Percentiles rank a stretch among this genome's conserved stretches.
These are phyloP conservation scores for Boletus reticuloceps DNA, from an alignment of 768 basidiomycete genomes.

Conservation along the genomic window DNA sequence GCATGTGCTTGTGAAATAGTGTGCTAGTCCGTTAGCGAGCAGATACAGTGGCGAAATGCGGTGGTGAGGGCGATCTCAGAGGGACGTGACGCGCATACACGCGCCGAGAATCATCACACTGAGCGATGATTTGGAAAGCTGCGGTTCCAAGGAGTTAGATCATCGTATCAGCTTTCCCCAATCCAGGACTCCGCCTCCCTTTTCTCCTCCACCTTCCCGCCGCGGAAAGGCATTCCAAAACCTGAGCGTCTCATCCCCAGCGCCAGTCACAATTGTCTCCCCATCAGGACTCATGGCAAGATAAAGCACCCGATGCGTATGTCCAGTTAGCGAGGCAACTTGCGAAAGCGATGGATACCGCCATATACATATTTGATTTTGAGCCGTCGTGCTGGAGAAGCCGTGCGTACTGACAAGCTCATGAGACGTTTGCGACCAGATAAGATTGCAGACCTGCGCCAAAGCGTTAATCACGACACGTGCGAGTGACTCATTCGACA, in stretches of 20 bases:
- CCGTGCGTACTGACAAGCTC: conserved; percentile 98
- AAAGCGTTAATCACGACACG: conserved; percentile 5
- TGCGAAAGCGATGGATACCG: conserved; percentile 91
- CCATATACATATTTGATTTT: conserved; percentile 97
- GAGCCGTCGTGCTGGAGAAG: conserved; percentile 88
- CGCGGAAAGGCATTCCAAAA: conserved; percentile 99
- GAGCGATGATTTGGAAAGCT: background rate
- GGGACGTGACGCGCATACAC: conserved; percentile 1
- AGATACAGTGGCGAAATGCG: conserved; percentile 6
- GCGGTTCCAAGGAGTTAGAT: background rate
- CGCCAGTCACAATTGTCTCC: conserved; percentile 97
- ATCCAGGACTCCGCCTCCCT: conserved; percentile 41
- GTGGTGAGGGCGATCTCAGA: background rate
- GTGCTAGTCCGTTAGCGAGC: conserved; percentile 9
- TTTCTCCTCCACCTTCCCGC: conserved; percentile 44
- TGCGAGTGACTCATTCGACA: background rate
- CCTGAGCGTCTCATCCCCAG: conserved; percentile 93
- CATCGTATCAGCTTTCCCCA: conserved; percentile 53
- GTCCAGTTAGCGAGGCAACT: conserved; percentile 92
- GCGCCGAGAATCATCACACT: conserved; percentile 4
- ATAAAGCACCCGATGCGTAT: conserved; percentile 92
- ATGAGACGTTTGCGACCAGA: conserved; percentile 94
- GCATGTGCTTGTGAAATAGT: conserved; percentile 26
- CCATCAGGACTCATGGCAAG: conserved; percentile 98
- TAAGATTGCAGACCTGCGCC: conserved; percentile 91